phyloP scores from a whole-genome alignment of 148 eudicot species.

The Salicornia ramosissima region DNA sequence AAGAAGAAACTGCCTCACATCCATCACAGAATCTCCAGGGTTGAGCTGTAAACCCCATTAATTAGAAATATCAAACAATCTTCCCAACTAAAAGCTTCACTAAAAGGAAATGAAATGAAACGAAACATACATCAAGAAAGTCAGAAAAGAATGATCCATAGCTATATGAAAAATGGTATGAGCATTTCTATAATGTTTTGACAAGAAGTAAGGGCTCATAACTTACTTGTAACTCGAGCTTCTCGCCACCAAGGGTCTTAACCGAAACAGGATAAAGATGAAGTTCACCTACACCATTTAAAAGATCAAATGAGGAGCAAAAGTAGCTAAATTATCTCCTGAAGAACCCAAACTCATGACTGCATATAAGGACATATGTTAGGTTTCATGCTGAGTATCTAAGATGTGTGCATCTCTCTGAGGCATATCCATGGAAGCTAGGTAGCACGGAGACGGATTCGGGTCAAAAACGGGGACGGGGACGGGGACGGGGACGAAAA shows the following conservation, averaged over 20 bases:
- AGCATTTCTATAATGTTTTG: not conserved
- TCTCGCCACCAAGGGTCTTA: constrained; percentile 77
- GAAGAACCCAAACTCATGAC: not conserved
- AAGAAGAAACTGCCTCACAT: constrained; percentile 94
- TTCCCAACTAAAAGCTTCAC: not conserved
- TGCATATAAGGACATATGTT: no score
- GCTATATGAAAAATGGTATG: not conserved
- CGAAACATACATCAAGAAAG: not conserved
- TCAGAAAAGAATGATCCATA: not conserved
- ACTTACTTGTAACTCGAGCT: constrained; percentile 87
- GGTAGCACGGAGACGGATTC: no score
- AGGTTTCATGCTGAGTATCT: not conserved
- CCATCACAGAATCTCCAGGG: constrained; percentile 98
- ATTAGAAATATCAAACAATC: not conserved
- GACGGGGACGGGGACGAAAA: no score
- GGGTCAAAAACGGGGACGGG: no score
- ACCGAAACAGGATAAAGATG: constrained; percentile 81
- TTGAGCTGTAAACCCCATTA: constrained; percentile 52
- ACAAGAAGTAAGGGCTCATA: not conserved
- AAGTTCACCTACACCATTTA: constrained; percentile 51
- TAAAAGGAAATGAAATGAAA: not conserved
- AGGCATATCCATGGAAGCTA: no score
- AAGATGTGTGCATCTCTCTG: not conserved
- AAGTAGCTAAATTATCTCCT: not conserved
- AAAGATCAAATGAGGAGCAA: not conserved